Evolutionary conservation across 257 asterid genomes (phyloP).

Genomic region (Solanum paucissectum): DNA sequence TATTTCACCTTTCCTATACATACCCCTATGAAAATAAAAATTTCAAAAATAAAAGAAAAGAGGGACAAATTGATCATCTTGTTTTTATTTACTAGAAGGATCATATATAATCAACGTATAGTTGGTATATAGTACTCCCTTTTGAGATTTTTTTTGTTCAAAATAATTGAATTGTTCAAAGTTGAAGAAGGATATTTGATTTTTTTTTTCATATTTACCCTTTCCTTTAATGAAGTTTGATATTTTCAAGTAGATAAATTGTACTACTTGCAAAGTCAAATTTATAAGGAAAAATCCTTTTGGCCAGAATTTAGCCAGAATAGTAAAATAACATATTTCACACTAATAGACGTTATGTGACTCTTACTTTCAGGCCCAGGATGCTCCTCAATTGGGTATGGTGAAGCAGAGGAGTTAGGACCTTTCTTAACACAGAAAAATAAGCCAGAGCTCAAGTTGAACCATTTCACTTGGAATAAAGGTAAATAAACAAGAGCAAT

Average conservation of each 20-base stretch:
- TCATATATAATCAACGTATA: not conserved
- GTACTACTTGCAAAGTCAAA: not conserved
- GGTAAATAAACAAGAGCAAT: constrained; percentile 22
- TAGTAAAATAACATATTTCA: no score
- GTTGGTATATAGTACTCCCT: not conserved
- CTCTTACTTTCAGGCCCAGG: constrained; percentile 60
- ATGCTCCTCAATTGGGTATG: constrained; percentile 83
- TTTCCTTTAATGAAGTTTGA: not conserved
- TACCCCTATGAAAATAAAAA: not conserved
- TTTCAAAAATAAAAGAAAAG: not conserved
- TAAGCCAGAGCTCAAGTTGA: constrained; percentile 57
- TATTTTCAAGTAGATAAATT: not conserved
- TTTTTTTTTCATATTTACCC: not conserved
- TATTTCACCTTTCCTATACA: not conserved
- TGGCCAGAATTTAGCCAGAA: no score
- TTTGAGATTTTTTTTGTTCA: no score
- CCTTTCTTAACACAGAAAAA: constrained; percentile 70
- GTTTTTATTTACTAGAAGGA: not conserved
- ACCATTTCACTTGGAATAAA: constrained; percentile 64
- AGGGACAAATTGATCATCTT: not conserved
- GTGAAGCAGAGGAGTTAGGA: constrained; percentile 77
- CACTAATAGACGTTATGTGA: not conserved
- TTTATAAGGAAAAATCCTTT: no score
- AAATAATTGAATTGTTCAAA: not conserved
- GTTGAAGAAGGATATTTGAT: not conserved